Percentiles rank a stretch among this genome's conserved stretches.
phyloP scores from a whole-genome alignment of 306 rosid species.

The Gleditsia sinensis region DNA sequence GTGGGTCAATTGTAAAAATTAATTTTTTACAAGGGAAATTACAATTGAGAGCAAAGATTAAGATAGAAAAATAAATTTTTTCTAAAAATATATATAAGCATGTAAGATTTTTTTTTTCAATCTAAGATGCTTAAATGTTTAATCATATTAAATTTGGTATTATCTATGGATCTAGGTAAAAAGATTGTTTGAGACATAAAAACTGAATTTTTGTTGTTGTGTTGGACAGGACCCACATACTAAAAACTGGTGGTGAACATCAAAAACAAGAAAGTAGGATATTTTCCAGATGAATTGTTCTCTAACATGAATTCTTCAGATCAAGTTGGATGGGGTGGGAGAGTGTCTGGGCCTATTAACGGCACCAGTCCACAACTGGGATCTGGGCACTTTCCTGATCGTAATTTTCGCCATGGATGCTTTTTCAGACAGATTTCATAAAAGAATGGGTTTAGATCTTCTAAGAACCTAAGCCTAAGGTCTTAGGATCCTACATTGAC shows the following conservation, averaged over 20 bases:
- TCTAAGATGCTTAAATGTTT: no score
- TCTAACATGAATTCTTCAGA: not conserved
- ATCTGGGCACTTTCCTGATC: constrained; percentile 9
- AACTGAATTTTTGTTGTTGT: no score
- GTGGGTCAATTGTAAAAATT: no score
- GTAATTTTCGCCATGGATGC: not conserved
- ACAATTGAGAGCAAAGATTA: no score
- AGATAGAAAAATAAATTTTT: no score
- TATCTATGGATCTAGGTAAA: no score
- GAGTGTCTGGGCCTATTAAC: not conserved
- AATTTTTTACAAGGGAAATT: no score
- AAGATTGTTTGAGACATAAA: no score
- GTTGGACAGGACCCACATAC: not conserved
- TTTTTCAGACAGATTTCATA: not conserved
- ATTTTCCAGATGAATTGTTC: constrained; percentile 23
- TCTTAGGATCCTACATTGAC: not conserved
- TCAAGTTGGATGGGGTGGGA: constrained; percentile 15
- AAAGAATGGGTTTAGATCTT: not conserved
- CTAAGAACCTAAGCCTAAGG: not conserved
- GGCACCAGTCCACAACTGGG: not conserved
- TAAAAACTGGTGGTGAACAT: constrained; percentile 18
- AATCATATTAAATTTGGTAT: no score
- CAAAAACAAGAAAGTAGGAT: not conserved
- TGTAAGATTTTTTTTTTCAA: no score
- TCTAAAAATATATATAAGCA: no score